phyloP scores from a whole-genome alignment of 2,329 filamentous ascomycete species.

The Hortaea sp. region DNA sequence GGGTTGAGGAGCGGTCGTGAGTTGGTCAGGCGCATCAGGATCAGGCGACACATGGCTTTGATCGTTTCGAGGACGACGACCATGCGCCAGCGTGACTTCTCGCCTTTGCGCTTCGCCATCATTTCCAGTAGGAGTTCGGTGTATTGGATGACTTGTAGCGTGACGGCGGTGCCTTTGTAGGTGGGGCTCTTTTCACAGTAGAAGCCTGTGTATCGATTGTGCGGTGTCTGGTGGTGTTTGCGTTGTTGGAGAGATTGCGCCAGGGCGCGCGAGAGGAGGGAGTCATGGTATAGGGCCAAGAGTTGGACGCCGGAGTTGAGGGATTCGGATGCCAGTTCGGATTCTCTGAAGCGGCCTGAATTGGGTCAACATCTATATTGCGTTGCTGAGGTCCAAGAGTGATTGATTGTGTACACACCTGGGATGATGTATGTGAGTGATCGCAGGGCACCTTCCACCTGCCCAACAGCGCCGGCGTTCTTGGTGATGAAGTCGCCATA shows the following conservation, averaged over 20 bases:
- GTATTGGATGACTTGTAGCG: slow-evolving; percentile 85
- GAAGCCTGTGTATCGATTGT: slow-evolving; percentile 55
- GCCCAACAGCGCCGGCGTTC: slow-evolving; percentile 85
- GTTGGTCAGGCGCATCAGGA: slow-evolving; percentile 73
- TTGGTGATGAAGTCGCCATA: slow-evolving; percentile 90
- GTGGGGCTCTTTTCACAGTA: slow-evolving; percentile 53
- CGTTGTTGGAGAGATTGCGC: slow-evolving; percentile 43
- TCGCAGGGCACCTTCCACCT: slow-evolving; percentile 86
- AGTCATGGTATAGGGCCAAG: slow-evolving; percentile 86
- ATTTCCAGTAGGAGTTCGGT: slow-evolving; percentile 97
- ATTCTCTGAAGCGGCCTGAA: slow-evolving; percentile 74
- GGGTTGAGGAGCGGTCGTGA: slow-evolving; percentile 74
- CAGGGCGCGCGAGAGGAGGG: slow-evolving; percentile 60
- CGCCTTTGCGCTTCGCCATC: slow-evolving; percentile 77
- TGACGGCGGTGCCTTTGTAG: slow-evolving; percentile 71
- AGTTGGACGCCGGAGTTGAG: slow-evolving; percentile 73
- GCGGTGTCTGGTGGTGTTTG: slow-evolving; percentile 39
- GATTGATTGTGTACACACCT: slow-evolving; percentile 37
- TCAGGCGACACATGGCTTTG: slow-evolving; percentile 74
- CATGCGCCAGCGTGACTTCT: slow-evolving; percentile 73
- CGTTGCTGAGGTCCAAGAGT: not conserved
- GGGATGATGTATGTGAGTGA: slow-evolving; percentile 95
- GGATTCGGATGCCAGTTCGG: slow-evolving; percentile 89
- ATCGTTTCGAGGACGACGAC: slow-evolving; percentile 75
- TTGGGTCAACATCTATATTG: slow-evolving; percentile 12